phyloP scores from a whole-genome alignment of 805 yeast species.

The Myxozyma geophila region DNA sequence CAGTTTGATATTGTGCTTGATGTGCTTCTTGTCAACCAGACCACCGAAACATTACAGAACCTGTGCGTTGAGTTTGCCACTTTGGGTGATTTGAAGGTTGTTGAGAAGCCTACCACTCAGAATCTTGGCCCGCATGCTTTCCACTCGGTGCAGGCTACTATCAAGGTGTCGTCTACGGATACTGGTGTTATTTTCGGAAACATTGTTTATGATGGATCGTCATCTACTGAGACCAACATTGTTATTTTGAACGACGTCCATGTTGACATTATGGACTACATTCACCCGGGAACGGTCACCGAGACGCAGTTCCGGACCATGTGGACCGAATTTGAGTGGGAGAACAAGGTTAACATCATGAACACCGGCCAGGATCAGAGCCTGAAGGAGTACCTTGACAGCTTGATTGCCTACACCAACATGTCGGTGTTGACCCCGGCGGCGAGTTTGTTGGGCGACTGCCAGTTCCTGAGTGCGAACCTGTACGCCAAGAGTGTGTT shows the following conservation, averaged over 20 bases:
- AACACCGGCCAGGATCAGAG: constrained; percentile 63
- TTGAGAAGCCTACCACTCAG: constrained; percentile 85
- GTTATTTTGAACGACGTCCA: constrained; percentile 94
- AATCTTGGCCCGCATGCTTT: constrained; percentile 98
- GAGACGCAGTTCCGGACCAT: constrained; percentile 90
- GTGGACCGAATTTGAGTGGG: constrained; percentile 99
- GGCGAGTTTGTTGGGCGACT: constrained; percentile 68
- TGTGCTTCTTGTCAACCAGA: constrained; percentile 91
- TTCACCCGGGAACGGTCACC: constrained; percentile 89
- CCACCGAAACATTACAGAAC: constrained; percentile 84
- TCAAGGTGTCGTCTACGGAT: constrained; percentile 95
- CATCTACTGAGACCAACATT: constrained; percentile 84
- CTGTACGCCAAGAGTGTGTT: constrained; percentile 88
- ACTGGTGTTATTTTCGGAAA: constrained; percentile 98
- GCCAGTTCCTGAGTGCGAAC: constrained; percentile 92
- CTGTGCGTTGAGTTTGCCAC: constrained; percentile 94
- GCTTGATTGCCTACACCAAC: constrained; percentile 79
- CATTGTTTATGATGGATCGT: constrained; percentile 94
- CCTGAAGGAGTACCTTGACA: constrained; percentile 77
- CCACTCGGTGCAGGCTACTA: constrained; percentile 83
- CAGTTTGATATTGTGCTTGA: constrained; percentile 96
- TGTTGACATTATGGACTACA: constrained; percentile 95
- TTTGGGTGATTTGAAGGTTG: constrained; percentile 91
- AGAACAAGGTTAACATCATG: constrained; percentile 85
- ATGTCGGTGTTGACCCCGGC: constrained; percentile 94